phyloP scores from a whole-genome alignment of 306 rosid genomes.

The Pyrus communis region DNA sequence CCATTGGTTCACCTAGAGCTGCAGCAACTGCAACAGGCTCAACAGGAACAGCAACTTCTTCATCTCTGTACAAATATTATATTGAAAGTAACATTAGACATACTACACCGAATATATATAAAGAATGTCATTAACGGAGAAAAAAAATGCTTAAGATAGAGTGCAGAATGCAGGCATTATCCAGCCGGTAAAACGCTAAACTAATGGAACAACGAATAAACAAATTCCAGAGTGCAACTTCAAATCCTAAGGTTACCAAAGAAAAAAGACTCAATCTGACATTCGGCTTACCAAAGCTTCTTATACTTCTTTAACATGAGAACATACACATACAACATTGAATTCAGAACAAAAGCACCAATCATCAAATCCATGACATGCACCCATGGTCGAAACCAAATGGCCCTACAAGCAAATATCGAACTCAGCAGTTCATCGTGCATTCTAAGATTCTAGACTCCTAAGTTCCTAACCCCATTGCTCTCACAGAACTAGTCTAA shows the following conservation, averaged over 20 bases:
- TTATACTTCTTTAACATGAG: too few species aligned
- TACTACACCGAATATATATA: not conserved
- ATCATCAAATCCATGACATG: too few species aligned
- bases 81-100: not conserved
- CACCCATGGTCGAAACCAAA: too few species aligned
- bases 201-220: not conserved
- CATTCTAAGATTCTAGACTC: not conserved
- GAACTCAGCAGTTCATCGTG: too few species aligned
- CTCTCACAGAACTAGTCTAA: not conserved
- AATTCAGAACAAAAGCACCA: not conserved
- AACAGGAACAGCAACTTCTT: constrained; percentile 21
- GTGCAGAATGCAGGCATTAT: not conserved
- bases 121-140: not conserved
- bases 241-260: not conserved
- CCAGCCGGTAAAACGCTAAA: not conserved
- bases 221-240: not conserved
- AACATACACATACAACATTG: not conserved
- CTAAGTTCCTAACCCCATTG: not conserved
- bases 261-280: not conserved
- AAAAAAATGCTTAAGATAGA: not conserved
- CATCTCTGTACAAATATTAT: constrained; percentile 15
- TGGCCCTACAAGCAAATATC: too few species aligned
- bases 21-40: constrained; percentile 21
- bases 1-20: constrained; percentile 48
- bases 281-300: not conserved